Percentiles rank a stretch among this genome's conserved stretches.
Conservation (phyloP, 768 basidiomycete genomes). For the Serendipita sp. region DNA sequence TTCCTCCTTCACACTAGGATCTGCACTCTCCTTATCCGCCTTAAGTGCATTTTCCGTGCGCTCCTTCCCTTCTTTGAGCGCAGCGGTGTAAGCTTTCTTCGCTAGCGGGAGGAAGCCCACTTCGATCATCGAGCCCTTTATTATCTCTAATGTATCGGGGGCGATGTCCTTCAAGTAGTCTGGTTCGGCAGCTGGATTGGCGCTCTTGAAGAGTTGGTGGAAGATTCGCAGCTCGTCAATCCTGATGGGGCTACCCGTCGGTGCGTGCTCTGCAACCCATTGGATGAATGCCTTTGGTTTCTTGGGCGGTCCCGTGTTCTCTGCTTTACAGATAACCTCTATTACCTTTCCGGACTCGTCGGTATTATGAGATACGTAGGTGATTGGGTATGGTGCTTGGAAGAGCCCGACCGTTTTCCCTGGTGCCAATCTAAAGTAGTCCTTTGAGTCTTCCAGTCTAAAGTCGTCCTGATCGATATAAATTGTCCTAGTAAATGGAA, state of each 20-base stretch:
- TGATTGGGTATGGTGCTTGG: constrained; percentile 82
- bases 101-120: constrained; percentile 78
- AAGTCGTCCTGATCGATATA: constrained; percentile 94
- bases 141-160: constrained; percentile 61
- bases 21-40: constrained; percentile 34
- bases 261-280: constrained; percentile 80
- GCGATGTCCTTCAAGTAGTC: constrained; percentile 77
- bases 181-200: constrained; percentile 57
- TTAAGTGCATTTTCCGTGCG: constrained; percentile 45
- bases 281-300: constrained; percentile 94
- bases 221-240: constrained; percentile 88
- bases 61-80: constrained; percentile 36
- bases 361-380: constrained; percentile 75
- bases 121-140: constrained; percentile 73
- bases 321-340: constrained; percentile 65
- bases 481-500: constrained; percentile 76
- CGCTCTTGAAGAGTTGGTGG: constrained; percentile 85
- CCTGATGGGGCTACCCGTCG: constrained; percentile 63
- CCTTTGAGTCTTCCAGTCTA: constrained; percentile 74
- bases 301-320: constrained; percentile 40
- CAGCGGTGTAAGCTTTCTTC: constrained; percentile 45
- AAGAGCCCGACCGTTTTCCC: constrained; percentile 96
- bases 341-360: constrained; percentile 58
- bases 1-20: constrained; percentile 17
- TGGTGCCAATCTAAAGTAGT: constrained; percentile 95